These are phyloP conservation scores for Eimeria sp. DNA, from an alignment of 169 alveolate species.

Conservation along the genomic window DNA sequence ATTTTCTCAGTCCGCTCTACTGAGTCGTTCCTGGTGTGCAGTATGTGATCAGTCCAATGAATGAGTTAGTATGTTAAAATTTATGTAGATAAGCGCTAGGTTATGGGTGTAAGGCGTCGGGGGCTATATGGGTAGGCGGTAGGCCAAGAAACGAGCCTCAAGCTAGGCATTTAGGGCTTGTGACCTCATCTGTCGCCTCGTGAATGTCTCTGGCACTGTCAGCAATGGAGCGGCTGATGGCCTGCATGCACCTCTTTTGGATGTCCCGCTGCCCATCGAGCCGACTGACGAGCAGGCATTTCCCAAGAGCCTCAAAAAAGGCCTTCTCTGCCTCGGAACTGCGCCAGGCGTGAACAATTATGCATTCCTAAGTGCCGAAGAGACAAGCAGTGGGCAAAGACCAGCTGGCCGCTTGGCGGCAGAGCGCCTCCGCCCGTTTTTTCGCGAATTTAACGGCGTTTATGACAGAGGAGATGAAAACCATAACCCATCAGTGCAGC, in stretches of 20 bases:
- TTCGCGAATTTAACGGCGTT: not conserved
- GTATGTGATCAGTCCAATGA: not conserved
- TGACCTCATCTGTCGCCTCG: slow-evolving; percentile 61
- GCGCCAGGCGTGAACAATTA: slow-evolving; percentile 46
- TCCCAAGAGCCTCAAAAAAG: slow-evolving; percentile 55
- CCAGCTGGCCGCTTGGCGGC: not conserved
- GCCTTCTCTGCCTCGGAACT: slow-evolving; percentile 16
- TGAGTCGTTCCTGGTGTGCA: not conserved
- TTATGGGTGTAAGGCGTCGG: not conserved
- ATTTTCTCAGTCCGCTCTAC: not conserved
- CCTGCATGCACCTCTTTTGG: slow-evolving; percentile 38
- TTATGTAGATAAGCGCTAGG: not conserved
- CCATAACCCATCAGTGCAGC: not conserved
- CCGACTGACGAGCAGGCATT: slow-evolving; percentile 18
- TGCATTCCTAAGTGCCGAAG: slow-evolving; percentile 21
- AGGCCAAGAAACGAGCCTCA: not conserved
- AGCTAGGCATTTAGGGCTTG: not conserved
- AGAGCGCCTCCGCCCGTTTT: not conserved
- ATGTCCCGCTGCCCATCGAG: slow-evolving; percentile 54
- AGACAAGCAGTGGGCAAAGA: not conserved
- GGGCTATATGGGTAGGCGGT: not conserved
- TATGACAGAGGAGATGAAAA: not conserved
- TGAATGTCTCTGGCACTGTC: slow-evolving; percentile 70
- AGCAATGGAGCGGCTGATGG: slow-evolving; percentile 36
- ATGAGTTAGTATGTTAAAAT: not conserved